Evolutionary conservation across 768 basidiomycete species (phyloP), one percentile per base, ranked within the genome.

Genomic region (Suillus subalutaceus): DNA sequence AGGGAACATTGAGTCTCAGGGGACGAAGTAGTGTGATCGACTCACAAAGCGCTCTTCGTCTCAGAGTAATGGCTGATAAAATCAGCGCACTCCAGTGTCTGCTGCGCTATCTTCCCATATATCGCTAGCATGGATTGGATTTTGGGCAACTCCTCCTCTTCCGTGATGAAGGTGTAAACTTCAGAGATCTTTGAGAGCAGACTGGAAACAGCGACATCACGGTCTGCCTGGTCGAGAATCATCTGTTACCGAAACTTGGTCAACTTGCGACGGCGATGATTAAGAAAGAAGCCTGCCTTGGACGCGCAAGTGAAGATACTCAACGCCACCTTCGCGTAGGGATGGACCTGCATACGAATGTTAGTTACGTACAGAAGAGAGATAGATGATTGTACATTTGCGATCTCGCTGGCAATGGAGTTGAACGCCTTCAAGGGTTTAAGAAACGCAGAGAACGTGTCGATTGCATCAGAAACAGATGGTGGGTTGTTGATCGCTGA

Each of bases 41-140:
- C 71, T 18, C 53, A 75, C 73, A 55, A n/a, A 46, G 72, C 70
- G 30, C 63, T 72, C 57, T 71, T 72, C 13, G 63, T 72, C 57
- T 65, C 70, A 13, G 73, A 68, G 65, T 77, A 77, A 37, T 72
- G 71, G 8, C 63, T 64, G 43, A 75, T 73, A 38, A 77, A 77
- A 64, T 74, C 72, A 2, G 69, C 71, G 40, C 73, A 74, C 50
- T 76, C 75, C 8, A 66, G 66, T 0, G 70, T 72, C 60, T 74
- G 70, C 20, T 67, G 63, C 6, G 66, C 40, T 10, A 66, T 52
- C 23, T 55, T 20, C 6, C 30, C 20, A 18, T 35, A 52, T 32
- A 43, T 32, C 12, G 43, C 55, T 30, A 41, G n/a, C 61, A 46
- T 64, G 2, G 48, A 44, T 26, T 5, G 4, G 6, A 68, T 44